Percentiles rank a stretch among this genome's conserved stretches.
Conservation (phyloP, 495 filamentous ascomycete genomes). For the Geopyxis carbonaria region DNA sequence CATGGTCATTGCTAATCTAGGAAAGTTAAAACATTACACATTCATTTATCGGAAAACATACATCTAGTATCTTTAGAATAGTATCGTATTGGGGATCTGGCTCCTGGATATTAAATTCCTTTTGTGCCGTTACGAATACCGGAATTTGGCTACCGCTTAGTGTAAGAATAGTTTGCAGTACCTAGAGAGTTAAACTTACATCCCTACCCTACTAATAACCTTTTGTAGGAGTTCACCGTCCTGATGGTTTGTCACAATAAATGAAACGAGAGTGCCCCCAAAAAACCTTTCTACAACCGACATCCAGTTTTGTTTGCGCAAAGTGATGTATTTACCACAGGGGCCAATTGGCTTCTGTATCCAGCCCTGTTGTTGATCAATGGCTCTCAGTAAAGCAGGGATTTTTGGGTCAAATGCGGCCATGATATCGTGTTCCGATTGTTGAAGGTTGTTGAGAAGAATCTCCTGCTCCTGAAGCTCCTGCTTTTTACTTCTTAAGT, state of each 20-base stretch:
- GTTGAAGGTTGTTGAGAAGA: not conserved
- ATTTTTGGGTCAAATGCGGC: slow-evolving; percentile 45
- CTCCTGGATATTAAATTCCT: slow-evolving; percentile 48
- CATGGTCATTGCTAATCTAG: slow-evolving; percentile 29
- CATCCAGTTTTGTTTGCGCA: slow-evolving; percentile 69
- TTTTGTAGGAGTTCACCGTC: slow-evolving; percentile 34
- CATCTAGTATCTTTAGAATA: slow-evolving; percentile 55
- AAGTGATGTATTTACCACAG: slow-evolving; percentile 53
- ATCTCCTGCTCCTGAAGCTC: slow-evolving; percentile 11
- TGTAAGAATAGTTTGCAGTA: too few species aligned
- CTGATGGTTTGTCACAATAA: slow-evolving; percentile 66
- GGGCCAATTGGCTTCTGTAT: slow-evolving; percentile 62
- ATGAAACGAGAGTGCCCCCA: slow-evolving; percentile 46
- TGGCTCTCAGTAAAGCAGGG: slow-evolving; percentile 44
- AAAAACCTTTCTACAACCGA: slow-evolving; percentile 61
- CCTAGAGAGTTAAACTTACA: too few species aligned
- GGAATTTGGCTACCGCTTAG: not conserved
- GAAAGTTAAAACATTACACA: not conserved
- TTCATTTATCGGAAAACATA: slow-evolving; percentile 26
- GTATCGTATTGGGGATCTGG: slow-evolving; percentile 59
- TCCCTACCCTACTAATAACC: not conserved
- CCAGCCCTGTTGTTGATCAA: slow-evolving; percentile 51
- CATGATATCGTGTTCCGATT: slow-evolving; percentile 35
- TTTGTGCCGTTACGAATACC: slow-evolving; percentile 39
- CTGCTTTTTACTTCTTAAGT: slow-evolving; percentile 28